A percentile compares a stretch with the other conserved stretches of the same genome.
These are phyloP conservation scores for Candida rishiriensis DNA, from an alignment of 805 yeast genomes.

Conservation along the genomic window DNA sequence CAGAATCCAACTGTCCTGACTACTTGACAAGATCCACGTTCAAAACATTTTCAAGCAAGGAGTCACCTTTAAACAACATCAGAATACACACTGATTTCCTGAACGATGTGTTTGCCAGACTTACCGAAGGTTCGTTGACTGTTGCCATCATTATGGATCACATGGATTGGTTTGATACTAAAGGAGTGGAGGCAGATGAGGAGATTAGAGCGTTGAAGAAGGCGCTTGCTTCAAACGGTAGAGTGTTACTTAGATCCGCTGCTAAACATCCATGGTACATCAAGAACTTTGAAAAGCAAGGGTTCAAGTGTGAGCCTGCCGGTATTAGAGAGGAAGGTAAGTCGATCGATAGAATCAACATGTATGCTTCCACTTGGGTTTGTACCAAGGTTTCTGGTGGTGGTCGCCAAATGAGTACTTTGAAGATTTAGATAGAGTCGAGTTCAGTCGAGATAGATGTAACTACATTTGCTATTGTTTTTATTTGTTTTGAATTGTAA, in stretches of 20 bases:
- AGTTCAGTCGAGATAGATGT: too few species aligned
- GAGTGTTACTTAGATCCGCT: constrained; percentile 75
- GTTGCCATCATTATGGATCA: constrained; percentile 86
- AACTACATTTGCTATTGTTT: not conserved
- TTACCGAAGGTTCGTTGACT: constrained; percentile 58
- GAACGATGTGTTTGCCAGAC: constrained; percentile 67
- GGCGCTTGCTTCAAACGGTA: constrained; percentile 63
- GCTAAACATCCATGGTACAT: constrained; percentile 76
- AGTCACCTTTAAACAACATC: constrained; percentile 60
- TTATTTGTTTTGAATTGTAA: not conserved
- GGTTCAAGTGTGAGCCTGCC: constrained; percentile 66
- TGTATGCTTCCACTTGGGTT: constrained; percentile 89
- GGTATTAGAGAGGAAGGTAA: constrained; percentile 60
- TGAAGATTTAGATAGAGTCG: constrained; percentile 20
- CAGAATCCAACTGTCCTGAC: constrained; percentile 66
- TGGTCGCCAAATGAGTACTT: constrained; percentile 46
- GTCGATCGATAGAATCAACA: constrained; percentile 74
- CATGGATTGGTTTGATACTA: constrained; percentile 85
- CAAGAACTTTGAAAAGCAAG: constrained; percentile 57
- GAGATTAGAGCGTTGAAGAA: constrained; percentile 63
- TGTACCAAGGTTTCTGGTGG: constrained; percentile 47
- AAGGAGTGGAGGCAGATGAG: constrained; percentile 55
- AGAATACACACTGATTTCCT: constrained; percentile 77
- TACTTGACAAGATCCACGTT: constrained; percentile 61
- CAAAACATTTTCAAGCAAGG: constrained; percentile 39